Evolutionary conservation across 768 basidiomycete species (phyloP).

Genomic region (Suillus bovinus): DNA sequence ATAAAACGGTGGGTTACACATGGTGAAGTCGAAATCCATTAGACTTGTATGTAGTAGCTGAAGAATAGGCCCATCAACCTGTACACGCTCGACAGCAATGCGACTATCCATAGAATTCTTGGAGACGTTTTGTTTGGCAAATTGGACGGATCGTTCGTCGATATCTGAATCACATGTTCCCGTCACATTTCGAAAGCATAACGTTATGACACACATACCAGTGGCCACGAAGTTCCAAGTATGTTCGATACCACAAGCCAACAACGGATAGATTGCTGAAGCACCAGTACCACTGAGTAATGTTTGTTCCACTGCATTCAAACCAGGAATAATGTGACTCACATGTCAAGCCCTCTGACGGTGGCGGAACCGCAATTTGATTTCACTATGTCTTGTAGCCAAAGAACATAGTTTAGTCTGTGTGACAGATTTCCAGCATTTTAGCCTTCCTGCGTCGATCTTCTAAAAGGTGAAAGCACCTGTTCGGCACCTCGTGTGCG

Average conservation of each 20-base stretch:
- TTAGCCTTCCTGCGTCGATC: not conserved
- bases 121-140: slow-evolving; percentile 57
- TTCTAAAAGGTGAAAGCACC: slow-evolving; percentile 37
- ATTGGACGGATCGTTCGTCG: slow-evolving; percentile 58
- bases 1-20: slow-evolving; percentile 99
- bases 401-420: slow-evolving; percentile 86
- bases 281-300: slow-evolving; percentile 83
- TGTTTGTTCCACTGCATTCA: not conserved
- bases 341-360: slow-evolving; percentile 77
- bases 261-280: slow-evolving; percentile 84
- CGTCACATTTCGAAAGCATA: not conserved
- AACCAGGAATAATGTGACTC: slow-evolving; percentile 21
- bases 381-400: slow-evolving; percentile 72
- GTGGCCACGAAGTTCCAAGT: slow-evolving; percentile 68
- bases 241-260: slow-evolving; percentile 56
- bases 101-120: slow-evolving; percentile 54
- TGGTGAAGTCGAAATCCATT: slow-evolving; percentile 65
- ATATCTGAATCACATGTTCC: slow-evolving; percentile 51
- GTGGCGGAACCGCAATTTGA: slow-evolving; percentile 19
- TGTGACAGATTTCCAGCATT: not conserved
- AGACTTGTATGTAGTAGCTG: slow-evolving; percentile 20
- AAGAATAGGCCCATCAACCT: slow-evolving; percentile 45
- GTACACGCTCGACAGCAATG: slow-evolving; percentile 48
- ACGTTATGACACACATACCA: slow-evolving; percentile 40
- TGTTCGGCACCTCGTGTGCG: slow-evolving; percentile 62